Evolutionary conservation across 148 eudicot species (phyloP).

Genomic region (Drosera capensis): DNA sequence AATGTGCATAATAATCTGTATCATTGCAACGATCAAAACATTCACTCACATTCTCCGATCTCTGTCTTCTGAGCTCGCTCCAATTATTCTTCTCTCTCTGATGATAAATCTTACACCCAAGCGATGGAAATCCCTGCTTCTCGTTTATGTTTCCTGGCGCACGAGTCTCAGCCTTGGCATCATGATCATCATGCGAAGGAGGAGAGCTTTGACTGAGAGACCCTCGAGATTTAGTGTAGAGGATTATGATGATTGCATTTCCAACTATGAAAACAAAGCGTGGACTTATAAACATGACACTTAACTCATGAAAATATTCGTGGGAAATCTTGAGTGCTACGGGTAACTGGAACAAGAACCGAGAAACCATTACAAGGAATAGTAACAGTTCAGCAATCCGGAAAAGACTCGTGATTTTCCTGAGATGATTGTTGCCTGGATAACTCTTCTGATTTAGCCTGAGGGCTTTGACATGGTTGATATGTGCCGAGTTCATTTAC

Average conservation of each 20-base stretch:
- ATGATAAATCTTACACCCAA: conserved; percentile 18
- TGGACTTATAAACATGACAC: conserved; percentile 29
- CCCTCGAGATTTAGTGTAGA: conserved; percentile 21
- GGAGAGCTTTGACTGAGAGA: neutral
- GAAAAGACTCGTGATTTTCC: conserved; percentile 22
- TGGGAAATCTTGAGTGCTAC: conserved; percentile 19
- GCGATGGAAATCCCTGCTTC: conserved; percentile 5
- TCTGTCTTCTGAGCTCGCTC: conserved; percentile 25
- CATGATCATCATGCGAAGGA: too few species aligned
- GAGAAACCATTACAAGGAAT: conserved; percentile 35
- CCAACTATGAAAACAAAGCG: conserved; percentile 62
- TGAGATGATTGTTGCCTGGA: neutral
- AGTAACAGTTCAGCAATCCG: conserved; percentile 47
- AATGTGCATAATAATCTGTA: conserved; percentile 6
- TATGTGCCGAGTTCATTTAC: neutral
- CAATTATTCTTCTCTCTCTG: conserved; percentile 22
- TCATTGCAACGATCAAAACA: conserved; percentile 7
- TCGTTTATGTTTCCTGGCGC: conserved; percentile 6
- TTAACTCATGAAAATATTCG: conserved; percentile 23
- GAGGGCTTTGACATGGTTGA: neutral
- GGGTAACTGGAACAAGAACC: conserved; percentile 32
- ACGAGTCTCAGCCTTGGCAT: neutral
- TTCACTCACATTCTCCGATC: conserved; percentile 23
- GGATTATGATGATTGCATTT: conserved; percentile 45
- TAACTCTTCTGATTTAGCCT: neutral